Conservation (phyloP, 2,329 filamentous ascomycete species). For the Pochonia chlamydosporia region DNA sequence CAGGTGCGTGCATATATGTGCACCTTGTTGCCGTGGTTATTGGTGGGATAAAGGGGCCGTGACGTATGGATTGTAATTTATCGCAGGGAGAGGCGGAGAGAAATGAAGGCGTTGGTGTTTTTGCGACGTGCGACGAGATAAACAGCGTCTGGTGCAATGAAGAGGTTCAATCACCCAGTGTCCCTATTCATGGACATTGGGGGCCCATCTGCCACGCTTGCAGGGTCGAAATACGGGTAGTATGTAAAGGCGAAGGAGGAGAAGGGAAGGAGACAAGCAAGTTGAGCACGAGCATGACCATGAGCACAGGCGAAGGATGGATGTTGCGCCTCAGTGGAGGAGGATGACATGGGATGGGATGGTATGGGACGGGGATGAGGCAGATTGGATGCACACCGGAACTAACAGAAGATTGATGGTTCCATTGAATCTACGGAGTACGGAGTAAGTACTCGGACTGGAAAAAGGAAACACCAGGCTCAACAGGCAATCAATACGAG, state of each 20-base stretch:
- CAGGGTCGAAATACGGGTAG: background rate
- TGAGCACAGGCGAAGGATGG: background rate
- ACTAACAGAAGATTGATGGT: too few relatives aligned
- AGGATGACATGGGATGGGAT: too few relatives aligned
- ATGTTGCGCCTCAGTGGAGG: too few relatives aligned
- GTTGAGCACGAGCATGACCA: background rate
- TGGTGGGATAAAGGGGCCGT: background rate
- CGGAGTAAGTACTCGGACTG: too few relatives aligned
- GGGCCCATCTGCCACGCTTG: background rate
- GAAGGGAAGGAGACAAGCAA: background rate
- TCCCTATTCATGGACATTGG: background rate
- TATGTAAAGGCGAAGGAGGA: conserved; percentile 1
- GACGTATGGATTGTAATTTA: background rate
- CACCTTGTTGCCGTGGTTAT: background rate
- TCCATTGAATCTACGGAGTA: too few relatives aligned
- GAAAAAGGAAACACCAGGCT: too few relatives aligned
- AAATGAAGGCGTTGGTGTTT: background rate
- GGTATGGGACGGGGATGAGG: too few relatives aligned
- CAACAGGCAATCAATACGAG: too few relatives aligned
- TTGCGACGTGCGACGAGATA: background rate
- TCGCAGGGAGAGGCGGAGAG: background rate
- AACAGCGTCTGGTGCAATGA: background rate
- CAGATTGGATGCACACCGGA: too few relatives aligned
- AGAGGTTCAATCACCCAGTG: background rate
- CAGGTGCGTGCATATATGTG: too few relatives aligned